Evolutionary conservation across 106 monocot genomes (phyloP).

Genomic region (Dioscorea alata): DNA sequence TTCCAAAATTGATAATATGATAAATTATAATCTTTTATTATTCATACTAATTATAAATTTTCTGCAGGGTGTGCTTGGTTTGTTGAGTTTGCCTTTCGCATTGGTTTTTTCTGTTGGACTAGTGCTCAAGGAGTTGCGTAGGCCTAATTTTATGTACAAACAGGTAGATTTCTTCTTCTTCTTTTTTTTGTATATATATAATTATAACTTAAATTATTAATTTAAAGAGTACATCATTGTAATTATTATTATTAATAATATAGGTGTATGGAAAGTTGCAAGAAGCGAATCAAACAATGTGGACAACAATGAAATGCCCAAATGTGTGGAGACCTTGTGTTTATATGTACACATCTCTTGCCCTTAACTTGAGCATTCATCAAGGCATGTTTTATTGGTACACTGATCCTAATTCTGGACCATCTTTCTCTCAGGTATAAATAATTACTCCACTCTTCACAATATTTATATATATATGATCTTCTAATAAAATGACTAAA

Average conservation of each 20-base stretch:
- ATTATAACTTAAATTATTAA: no score
- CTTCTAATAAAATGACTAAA: no score
- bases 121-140: slow-evolving; percentile 14
- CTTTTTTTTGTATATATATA: neutral
- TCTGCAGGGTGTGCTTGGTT: slow-evolving; percentile 17
- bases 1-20: neutral
- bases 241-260: neutral
- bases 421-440: slow-evolving; percentile 22
- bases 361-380: slow-evolving; percentile 7
- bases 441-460: neutral
- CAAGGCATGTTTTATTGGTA: slow-evolving; percentile 33
- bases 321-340: slow-evolving; percentile 22
- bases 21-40: neutral
- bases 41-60: neutral
- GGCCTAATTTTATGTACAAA: slow-evolving; percentile 11
- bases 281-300: slow-evolving; percentile 13
- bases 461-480: neutral
- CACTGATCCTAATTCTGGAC: slow-evolving; percentile 22
- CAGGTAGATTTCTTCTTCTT: slow-evolving; percentile 3
- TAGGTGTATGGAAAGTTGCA: slow-evolving; percentile 16
- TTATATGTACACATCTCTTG: slow-evolving; percentile 17
- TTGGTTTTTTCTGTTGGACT: slow-evolving; percentile 20
- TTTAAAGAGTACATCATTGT: neutral
- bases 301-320: slow-evolving; percentile 17
- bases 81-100: slow-evolving; percentile 9